These are phyloP conservation scores for Dictyostelium intermedium DNA, from an alignment of 78 protist species.

Conservation along the genomic window DNA sequence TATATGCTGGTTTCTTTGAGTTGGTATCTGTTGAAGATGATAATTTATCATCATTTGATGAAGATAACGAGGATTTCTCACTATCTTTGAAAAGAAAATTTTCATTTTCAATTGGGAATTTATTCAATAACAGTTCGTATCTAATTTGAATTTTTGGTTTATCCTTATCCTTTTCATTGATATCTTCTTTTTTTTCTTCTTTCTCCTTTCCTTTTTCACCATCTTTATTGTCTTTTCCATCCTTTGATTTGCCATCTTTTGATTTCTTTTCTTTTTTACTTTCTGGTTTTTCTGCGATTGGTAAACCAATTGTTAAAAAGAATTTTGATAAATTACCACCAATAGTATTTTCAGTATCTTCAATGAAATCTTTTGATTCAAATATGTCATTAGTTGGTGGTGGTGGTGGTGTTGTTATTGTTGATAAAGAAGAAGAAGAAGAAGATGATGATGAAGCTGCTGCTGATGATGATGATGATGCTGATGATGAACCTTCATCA, in stretches of 20 bases:
- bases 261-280: background rate
- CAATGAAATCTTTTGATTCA: slow-evolving; percentile 19
- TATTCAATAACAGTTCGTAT: background rate
- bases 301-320: slow-evolving; percentile 24
- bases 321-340: slow-evolving; percentile 18
- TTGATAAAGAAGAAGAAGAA: background rate
- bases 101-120: slow-evolving; percentile 25
- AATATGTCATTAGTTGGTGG: background rate
- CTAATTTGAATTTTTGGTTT: slow-evolving; percentile 9
- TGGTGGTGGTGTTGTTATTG: background rate
- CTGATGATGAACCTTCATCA: background rate
- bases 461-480: background rate
- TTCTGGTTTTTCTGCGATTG: background rate
- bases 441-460: background rate
- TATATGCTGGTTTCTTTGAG: background rate
- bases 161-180: background rate
- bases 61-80: background rate
- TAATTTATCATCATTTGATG: background rate
- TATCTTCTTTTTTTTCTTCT: background rate
- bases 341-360: background rate
- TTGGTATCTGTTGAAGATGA: background rate
- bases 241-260: background rate
- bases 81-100: background rate
- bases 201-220: background rate
- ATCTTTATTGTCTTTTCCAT: background rate